Percentiles rank a stretch among this genome's conserved stretches.
phyloP scores from a whole-genome alignment of 2,329 filamentous ascomycete species.

The Teratosphaeria nubilosa region DNA sequence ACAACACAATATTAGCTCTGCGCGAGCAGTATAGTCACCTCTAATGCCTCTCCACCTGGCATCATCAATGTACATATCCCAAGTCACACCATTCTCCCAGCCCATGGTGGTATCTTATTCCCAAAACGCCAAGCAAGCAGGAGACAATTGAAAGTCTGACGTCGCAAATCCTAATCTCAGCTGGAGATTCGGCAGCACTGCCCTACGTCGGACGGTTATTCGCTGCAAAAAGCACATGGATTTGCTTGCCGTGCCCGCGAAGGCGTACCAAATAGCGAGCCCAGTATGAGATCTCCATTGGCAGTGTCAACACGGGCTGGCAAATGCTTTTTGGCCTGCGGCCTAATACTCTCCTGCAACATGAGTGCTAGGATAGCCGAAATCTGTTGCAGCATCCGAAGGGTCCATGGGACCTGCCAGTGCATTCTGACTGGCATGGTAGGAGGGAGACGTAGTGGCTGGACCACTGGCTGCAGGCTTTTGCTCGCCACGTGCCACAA shows the following conservation, averaged over 20 bases:
- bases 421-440: constrained; percentile 31
- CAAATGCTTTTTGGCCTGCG: background rate
- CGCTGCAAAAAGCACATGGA: background rate
- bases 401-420: constrained; percentile 35
- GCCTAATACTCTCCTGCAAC: constrained; percentile 4
- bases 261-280: background rate
- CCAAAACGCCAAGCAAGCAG: background rate
- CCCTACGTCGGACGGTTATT: background rate
- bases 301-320: background rate
- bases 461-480: constrained; percentile 36
- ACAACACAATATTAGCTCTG: background rate
- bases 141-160: background rate
- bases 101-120: background rate
- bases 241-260: background rate
- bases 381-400: constrained; percentile 32
- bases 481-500: constrained; percentile 62
- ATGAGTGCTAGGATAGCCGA: constrained; percentile 16
- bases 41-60: background rate
- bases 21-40: background rate
- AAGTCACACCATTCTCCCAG: background rate
- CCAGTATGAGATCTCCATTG: background rate
- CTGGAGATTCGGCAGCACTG: background rate
- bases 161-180: background rate
- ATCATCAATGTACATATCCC: background rate
- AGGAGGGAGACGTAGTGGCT: constrained; percentile 20